Percentiles rank a stretch among this genome's conserved stretches.
phyloP scores from a whole-genome alignment of 306 rosid genomes.

The Lagenaria siceraria region DNA sequence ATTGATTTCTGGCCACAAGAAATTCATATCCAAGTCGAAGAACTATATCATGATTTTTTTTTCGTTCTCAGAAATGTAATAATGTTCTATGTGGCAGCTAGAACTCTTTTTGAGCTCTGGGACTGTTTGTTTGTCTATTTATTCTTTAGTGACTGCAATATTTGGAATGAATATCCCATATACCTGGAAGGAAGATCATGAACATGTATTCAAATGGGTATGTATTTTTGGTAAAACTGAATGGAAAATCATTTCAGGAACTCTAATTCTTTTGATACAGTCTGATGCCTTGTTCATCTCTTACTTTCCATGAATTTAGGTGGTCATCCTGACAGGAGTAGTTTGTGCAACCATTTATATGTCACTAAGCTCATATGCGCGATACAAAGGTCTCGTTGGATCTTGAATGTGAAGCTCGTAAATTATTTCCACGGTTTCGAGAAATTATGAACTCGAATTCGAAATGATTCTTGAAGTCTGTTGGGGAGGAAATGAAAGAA shows the following conservation, averaged over 20 bases:
- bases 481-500: neutral
- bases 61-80: neutral
- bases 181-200: constrained; percentile 31
- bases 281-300: neutral
- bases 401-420: constrained; percentile 28
- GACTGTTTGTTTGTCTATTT: constrained; percentile 38
- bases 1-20: neutral
- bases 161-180: constrained; percentile 64
- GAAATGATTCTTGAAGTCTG: neutral
- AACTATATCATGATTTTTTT: neutral
- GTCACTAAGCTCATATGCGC: constrained; percentile 53
- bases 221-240: neutral
- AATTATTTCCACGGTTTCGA: neutral
- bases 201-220: constrained; percentile 80
- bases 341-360: constrained; percentile 44
- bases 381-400: constrained; percentile 84
- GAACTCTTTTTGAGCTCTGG: constrained; percentile 64
- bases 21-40: neutral
- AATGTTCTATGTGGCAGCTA: constrained; percentile 33
- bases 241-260: neutral
- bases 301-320: constrained; percentile 26
- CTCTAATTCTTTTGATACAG: neutral
- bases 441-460: neutral
- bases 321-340: constrained; percentile 53
- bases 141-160: constrained; percentile 49